Conservation (phyloP, 768 basidiomycete species). For the Lentinula lateritia region DNA sequence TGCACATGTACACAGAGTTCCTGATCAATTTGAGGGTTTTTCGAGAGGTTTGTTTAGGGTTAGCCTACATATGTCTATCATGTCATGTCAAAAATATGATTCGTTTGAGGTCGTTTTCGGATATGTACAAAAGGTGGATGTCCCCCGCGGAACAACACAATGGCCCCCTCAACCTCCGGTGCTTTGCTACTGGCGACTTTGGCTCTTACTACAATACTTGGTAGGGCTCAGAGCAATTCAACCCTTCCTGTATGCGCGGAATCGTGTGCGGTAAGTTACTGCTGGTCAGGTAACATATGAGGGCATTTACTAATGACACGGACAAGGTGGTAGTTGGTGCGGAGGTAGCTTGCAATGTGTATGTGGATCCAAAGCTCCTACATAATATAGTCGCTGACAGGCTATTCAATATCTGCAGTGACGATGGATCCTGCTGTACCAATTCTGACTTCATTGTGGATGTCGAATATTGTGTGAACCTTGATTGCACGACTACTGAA, state of each 20-base stretch:
- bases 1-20: no score
- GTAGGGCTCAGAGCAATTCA: neutral
- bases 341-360: neutral
- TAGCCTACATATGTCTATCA: neutral
- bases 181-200: neutral
- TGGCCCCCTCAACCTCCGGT: neutral
- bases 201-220: neutral
- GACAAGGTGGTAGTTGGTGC: neutral
- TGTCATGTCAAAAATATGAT: neutral
- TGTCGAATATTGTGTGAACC: neutral
- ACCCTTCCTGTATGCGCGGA: neutral
- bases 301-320: neutral
- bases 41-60: neutral
- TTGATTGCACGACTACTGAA: conserved; percentile 1
- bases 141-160: neutral
- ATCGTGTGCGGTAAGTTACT: neutral
- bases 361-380: neutral
- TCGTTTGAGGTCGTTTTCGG: neutral
- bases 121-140: no score
- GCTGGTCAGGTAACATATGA: neutral
- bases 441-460: neutral
- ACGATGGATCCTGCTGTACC: neutral
- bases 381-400: neutral
- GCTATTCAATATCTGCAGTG: neutral
- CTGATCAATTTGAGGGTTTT: no score